Percentiles rank a stretch among this genome's conserved stretches.
Evolutionary conservation across 352 stramenopile genomes (phyloP).

Genomic region (Pilasporangium apinafurcum): DNA sequence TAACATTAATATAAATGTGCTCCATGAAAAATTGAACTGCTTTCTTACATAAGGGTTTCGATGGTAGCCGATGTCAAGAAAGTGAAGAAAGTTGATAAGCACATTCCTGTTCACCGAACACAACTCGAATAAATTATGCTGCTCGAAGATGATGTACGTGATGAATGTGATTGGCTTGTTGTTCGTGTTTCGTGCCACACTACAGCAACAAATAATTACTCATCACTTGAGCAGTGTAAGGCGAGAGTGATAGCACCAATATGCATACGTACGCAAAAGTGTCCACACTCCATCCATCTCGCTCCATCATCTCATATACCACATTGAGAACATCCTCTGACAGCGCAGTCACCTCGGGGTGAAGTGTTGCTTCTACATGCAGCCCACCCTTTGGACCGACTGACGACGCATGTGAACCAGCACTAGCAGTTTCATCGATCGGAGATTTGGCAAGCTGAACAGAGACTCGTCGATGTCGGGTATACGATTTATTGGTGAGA

Average conservation of each 20-base stretch:
- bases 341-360: conserved; percentile 50
- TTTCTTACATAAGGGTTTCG: conserved; percentile 70
- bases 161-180: conserved; percentile 78
- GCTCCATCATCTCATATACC: conserved; percentile 64
- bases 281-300: conserved; percentile 71
- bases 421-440: conserved; percentile 4
- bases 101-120: conserved; percentile 69
- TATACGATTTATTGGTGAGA: conserved; percentile 75
- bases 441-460: conserved; percentile 26
- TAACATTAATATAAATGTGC: conserved; percentile 1
- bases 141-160: conserved; percentile 79
- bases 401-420: conserved; percentile 4
- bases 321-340: conserved; percentile 60
- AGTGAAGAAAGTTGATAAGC: conserved; percentile 75
- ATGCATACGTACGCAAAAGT: conserved; percentile 44
- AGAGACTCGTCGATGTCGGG: conserved; percentile 50
- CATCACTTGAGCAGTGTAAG: not conserved
- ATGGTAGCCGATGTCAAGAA: conserved; percentile 76
- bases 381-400: conserved; percentile 12
- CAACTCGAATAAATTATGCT: conserved; percentile 74
- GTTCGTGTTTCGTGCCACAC: conserved; percentile 48
- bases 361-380: conserved; percentile 39
- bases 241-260: not conserved
- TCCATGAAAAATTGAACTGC: not conserved
- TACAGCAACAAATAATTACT: conserved; percentile 13